These are phyloP conservation scores for Tremella fuciformis DNA, from an alignment of 768 basidiomycete genomes.

Conservation along the genomic window DNA sequence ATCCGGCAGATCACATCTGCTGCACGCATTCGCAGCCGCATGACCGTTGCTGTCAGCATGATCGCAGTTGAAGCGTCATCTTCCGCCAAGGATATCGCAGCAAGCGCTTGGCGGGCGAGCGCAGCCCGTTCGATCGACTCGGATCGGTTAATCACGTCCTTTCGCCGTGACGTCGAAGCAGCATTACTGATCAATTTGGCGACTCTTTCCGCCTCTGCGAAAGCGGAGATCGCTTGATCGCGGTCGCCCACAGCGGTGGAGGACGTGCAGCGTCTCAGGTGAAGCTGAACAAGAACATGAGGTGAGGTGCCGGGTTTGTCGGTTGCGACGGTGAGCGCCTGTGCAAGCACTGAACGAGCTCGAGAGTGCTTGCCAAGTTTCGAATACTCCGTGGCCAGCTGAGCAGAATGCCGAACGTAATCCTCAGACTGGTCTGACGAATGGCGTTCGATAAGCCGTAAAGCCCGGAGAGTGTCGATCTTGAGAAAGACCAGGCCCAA, in stretches of 20 bases:
- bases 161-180: background rate
- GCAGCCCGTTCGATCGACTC: conserved; percentile 67
- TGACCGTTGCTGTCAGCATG: conserved; percentile 63
- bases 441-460: conserved; percentile 62
- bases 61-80: conserved; percentile 64
- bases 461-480: conserved; percentile 65
- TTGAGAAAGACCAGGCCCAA: conserved; percentile 66
- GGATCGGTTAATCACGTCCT: conserved; percentile 59
- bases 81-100: conserved; percentile 65
- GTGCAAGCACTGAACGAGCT: conserved; percentile 63
- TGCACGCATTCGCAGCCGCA: conserved; percentile 78
- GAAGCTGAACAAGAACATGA: conserved; percentile 57
- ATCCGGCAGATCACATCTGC: conserved; percentile 66
- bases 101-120: conserved; percentile 67
- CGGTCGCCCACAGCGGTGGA: conserved; percentile 63
- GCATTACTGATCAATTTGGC: background rate
- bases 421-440: conserved; percentile 60
- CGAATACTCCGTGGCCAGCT: conserved; percentile 75
- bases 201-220: background rate
- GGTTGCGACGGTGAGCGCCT: conserved; percentile 15
- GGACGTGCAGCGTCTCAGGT: conserved; percentile 66
- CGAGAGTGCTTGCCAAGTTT: conserved; percentile 70
- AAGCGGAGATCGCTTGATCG: conserved; percentile 11
- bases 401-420: conserved; percentile 64
- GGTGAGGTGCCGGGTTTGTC: conserved; percentile 17